These are phyloP conservation scores for Macrophomina tecta DNA, from an alignment of 2,329 filamentous ascomycete genomes.

Conservation along the genomic window DNA sequence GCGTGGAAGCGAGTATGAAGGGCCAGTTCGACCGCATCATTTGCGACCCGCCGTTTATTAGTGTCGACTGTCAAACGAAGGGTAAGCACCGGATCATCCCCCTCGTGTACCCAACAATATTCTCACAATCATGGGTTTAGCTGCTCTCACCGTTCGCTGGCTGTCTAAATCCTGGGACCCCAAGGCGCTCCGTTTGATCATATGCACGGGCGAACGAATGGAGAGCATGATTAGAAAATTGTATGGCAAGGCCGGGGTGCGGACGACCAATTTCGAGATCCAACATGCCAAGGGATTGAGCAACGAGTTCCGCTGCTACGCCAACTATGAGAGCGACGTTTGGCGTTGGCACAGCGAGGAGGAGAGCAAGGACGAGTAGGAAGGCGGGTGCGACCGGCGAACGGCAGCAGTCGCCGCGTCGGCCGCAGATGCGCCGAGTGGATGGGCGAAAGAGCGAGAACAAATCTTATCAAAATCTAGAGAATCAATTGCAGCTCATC, in stretches of 20 bases:
- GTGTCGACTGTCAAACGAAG: conserved; percentile 81
- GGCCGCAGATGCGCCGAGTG: conserved; percentile 7
- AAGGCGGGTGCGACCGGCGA: conserved; percentile 8
- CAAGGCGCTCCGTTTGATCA: conserved; percentile 56
- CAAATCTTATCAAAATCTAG: conserved; percentile 6
- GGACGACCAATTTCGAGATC: conserved; percentile 71
- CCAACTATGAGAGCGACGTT: conserved; percentile 71
- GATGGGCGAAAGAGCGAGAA: not conserved
- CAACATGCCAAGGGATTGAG: conserved; percentile 74
- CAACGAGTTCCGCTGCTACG: conserved; percentile 82
- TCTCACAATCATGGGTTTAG: conserved; percentile 45
- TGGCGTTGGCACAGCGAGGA: conserved; percentile 43
- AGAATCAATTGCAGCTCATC: conserved; percentile 21
- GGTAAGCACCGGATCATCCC: conserved; percentile 47
- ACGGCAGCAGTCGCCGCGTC: conserved; percentile 4
- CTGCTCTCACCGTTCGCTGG: conserved; percentile 77
- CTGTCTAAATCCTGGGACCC: conserved; percentile 61
- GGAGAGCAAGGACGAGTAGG: conserved; percentile 21
- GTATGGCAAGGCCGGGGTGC: conserved; percentile 68
- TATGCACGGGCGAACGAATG: conserved; percentile 83
- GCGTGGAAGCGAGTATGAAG: conserved; percentile 60
- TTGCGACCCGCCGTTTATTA: conserved; percentile 79
- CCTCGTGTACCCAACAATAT: not conserved
- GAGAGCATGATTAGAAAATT: conserved; percentile 66
- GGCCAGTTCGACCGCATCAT: conserved; percentile 72